These are phyloP conservation scores for Ceratorhiza oryzae-sativae DNA, from an alignment of 1,284 basidiomycete species.

Conservation along the genomic window DNA sequence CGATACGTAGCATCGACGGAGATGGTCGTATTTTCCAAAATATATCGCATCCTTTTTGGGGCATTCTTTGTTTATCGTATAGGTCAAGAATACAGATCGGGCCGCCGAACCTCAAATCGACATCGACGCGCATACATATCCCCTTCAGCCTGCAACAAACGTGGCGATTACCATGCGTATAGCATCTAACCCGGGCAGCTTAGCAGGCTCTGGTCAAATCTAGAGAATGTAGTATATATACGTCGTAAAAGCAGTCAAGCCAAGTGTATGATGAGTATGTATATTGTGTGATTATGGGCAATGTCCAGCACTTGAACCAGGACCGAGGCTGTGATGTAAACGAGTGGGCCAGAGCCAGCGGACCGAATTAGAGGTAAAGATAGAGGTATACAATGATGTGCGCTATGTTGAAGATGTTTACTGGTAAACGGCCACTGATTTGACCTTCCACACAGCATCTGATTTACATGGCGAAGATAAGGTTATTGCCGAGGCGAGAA, in stretches of 20 bases:
- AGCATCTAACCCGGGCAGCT: no score
- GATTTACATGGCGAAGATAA: neutral
- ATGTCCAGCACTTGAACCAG: constrained; percentile 12
- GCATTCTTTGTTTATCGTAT: no score
- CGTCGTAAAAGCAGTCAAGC: neutral
- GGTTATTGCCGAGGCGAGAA: neutral
- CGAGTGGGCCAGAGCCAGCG: constrained; percentile 19
- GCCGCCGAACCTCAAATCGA: no score
- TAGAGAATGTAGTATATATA: no score
- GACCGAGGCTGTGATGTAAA: constrained; percentile 8
- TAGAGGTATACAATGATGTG: constrained; percentile 8
- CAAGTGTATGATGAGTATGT: constrained; percentile 1
- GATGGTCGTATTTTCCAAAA: no score
- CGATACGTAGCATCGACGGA: no score
- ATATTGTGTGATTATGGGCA: neutral
- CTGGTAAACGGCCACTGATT: constrained; percentile 37
- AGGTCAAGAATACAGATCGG: no score
- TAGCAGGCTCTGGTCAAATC: no score
- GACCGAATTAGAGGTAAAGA: neutral
- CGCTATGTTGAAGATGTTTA: neutral
- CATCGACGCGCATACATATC: no score
- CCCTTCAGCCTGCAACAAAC: no score
- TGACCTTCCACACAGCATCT: constrained; percentile 40
- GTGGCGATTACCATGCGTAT: no score
- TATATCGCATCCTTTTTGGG: no score